Conservation (phyloP, 352 stramenopile species). For the Globisporangium uncinulatum region DNA sequence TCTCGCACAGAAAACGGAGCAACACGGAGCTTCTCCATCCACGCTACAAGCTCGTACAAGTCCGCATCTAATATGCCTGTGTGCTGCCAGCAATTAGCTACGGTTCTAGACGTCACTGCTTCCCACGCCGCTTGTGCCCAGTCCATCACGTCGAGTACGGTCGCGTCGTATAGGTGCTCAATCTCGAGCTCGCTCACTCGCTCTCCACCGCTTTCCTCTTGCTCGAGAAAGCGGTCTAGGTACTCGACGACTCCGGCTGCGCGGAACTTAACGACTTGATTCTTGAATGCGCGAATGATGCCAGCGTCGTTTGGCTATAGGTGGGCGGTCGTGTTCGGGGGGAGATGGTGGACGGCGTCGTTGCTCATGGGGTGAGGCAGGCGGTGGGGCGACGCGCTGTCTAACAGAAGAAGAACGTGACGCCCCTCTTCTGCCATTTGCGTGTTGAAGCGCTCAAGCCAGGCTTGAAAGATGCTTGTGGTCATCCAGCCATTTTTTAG, state of each 20-base stretch:
- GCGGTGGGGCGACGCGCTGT: background rate
- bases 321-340: background rate
- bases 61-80: background rate
- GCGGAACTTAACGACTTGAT: background rate
- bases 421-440: background rate
- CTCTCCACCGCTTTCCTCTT: background rate
- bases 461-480: background rate
- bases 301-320: background rate
- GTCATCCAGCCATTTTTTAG: background rate
- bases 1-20: background rate
- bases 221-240: background rate
- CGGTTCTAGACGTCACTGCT: background rate
- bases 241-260: background rate
- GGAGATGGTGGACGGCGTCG: background rate
- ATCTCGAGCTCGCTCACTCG: background rate
- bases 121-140: background rate
- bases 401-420: background rate
- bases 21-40: background rate
- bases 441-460: background rate
- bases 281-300: background rate
- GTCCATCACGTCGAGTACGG: background rate
- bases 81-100: background rate
- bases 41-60: background rate
- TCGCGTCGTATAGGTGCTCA: background rate
- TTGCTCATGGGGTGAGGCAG: background rate